Evolutionary conservation across 2,329 filamentous ascomycete species (phyloP).

Genomic region (Aspergillus intermedius): DNA sequence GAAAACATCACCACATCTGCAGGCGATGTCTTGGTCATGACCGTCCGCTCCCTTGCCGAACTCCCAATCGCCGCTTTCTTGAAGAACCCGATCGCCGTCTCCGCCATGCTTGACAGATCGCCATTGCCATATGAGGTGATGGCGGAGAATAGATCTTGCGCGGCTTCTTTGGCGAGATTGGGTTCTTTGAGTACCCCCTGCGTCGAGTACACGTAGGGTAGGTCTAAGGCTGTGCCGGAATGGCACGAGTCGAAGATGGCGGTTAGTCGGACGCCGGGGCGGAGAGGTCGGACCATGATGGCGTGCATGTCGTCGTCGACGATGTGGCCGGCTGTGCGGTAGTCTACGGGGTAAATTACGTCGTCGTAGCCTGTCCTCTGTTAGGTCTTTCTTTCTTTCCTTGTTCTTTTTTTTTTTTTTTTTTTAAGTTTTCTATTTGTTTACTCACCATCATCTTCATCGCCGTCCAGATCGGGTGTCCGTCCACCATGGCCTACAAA

Average conservation of each 20-base stretch:
- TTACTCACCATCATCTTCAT: conserved; percentile 59
- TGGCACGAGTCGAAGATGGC: conserved; percentile 65
- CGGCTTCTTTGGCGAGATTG: conserved; percentile 61
- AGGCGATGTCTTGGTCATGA: conserved; percentile 83
- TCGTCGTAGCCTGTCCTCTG: conserved; percentile 56
- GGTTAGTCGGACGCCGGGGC: conserved; percentile 72
- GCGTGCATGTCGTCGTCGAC: conserved; percentile 73
- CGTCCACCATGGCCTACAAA: conserved; percentile 65
- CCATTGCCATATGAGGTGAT: conserved; percentile 73
- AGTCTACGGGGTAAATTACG: conserved; percentile 72
- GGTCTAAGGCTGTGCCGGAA: conserved; percentile 59
- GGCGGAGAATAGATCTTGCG: conserved; percentile 56
- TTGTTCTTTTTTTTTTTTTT: background rate
- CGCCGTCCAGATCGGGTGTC: conserved; percentile 64
- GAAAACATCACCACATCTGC: conserved; percentile 98
- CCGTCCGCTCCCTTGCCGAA: conserved; percentile 68
- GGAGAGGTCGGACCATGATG: conserved; percentile 70
- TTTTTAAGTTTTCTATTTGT: background rate
- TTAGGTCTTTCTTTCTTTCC: background rate
- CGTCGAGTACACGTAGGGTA: conserved; percentile 63
- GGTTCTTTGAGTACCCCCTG: conserved; percentile 62
- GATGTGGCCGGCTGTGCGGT: conserved; percentile 62
- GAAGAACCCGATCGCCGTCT: conserved; percentile 72
- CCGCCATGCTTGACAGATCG: conserved; percentile 73
- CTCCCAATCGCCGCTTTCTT: conserved; percentile 80